Evolutionary conservation across 2,329 filamentous ascomycete genomes (phyloP).

Genomic region (Penicillium sp.): DNA sequence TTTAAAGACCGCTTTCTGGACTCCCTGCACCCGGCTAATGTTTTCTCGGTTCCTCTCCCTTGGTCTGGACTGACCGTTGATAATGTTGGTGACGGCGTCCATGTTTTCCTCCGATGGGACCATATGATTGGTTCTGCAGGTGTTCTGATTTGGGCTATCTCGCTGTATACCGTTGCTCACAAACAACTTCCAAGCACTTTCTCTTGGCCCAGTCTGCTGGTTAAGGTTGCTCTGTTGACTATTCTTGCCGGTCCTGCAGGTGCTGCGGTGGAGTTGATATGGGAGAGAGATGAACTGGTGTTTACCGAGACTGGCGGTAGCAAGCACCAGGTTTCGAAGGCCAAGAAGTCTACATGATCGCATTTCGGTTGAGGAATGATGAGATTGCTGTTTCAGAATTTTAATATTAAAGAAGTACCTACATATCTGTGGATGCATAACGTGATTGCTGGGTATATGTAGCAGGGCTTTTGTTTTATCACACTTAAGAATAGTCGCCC

Average conservation of each 20-base stretch:
- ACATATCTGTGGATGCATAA: background rate
- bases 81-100: constrained; percentile 42
- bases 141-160: constrained; percentile 47
- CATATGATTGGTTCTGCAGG: constrained; percentile 44
- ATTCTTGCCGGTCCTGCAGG: constrained; percentile 46
- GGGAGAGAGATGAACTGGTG: constrained; percentile 51
- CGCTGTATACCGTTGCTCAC: constrained; percentile 35
- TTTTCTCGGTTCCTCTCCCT: constrained; percentile 39
- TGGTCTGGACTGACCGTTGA: constrained; percentile 33
- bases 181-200: constrained; percentile 25
- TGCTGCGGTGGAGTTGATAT: constrained; percentile 46
- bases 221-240: constrained; percentile 38
- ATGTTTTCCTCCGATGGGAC: constrained; percentile 52
- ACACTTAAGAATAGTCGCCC: too few relatives aligned
- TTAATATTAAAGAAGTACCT: background rate
- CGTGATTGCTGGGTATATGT: too few relatives aligned
- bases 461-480: background rate
- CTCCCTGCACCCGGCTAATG: constrained; percentile 38
- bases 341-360: constrained; percentile 26
- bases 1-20: constrained; percentile 33
- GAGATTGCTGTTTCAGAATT: background rate
- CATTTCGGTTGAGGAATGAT: background rate
- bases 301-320: constrained; percentile 36
- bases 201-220: constrained; percentile 27
- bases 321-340: constrained; percentile 30